Base-by-base conservation (phyloP, 306 rosid genomes). In the Gillenia trifoliata region DNA sequence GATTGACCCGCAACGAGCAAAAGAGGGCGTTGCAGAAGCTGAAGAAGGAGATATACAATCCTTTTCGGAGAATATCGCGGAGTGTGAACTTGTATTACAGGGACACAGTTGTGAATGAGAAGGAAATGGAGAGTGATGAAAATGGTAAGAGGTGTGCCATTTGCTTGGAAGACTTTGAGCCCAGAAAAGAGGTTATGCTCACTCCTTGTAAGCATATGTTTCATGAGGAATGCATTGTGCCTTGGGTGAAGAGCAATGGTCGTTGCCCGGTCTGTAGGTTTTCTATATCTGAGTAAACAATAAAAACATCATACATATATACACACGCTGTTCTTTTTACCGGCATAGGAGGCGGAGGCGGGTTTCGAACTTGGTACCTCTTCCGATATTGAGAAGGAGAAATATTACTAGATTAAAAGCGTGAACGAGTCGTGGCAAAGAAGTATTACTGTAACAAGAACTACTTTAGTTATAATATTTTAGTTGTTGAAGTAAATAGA, bases 131-230 rank as follows among this genome's bases (percentile, higher is more conserved):
- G 6, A 54, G 3, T 2, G 87, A 86, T 5, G 93, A 86, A 75
- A 88, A 85, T 8, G 82, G 90, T 1, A 88, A 84, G 76, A 76
- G 83, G 25, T 91, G 98, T 74, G 45, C 90, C 20, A 23, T 91
- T 76, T 93, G 97, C 85, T 82, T 91, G 77, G 98, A 93, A 47
- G 94, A 93, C 76, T 91, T 91, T 63, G 89, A 88, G 59, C 75
- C 88, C 0, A 83, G 49, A 73, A 67, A 90, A 66, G 95, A 89
- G 66, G 97, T 90, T 70, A 80, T 78, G 91, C 47, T 79, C 55
- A 91, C 98, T 5, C 96, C 91, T 8, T 94, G 98, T 79, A 82
- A 80, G 13, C 97, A 94, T 75, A 88, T 94, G 95, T 94, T 91
- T 71, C 98, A 91, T 67, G 95, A 88, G 72, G 88, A 88, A 11